Percentiles rank a stretch among this genome's conserved stretches.
Conservation (phyloP, 73 alveolate species). For the Chromera velia region DNA sequence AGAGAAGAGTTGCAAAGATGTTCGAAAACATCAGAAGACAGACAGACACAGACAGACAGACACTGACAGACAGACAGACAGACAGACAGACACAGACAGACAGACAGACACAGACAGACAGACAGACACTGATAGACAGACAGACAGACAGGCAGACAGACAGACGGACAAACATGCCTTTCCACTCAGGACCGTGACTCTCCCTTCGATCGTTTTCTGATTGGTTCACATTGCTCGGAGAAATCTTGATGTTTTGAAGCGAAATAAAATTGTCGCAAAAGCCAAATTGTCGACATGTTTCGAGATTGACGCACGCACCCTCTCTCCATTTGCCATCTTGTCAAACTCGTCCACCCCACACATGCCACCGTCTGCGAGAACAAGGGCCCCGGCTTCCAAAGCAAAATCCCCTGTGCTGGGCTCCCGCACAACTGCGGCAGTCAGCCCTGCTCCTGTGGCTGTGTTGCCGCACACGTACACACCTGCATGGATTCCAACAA, state of each 20-base stretch:
- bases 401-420: neutral
- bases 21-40: too few species aligned
- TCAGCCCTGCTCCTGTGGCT: neutral
- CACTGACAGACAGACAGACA: too few species aligned
- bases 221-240: too few species aligned
- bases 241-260: too few species aligned
- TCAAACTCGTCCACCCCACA: slow-evolving; percentile 23
- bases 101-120: too few species aligned
- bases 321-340: neutral
- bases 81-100: too few species aligned
- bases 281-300: too few species aligned
- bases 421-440: neutral
- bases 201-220: too few species aligned
- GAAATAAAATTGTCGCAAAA: too few species aligned
- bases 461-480: neutral
- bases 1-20: too few species aligned
- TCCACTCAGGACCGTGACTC: too few species aligned
- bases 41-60: too few species aligned
- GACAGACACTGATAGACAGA: neutral
- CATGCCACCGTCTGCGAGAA: slow-evolving; percentile 17
- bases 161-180: neutral
- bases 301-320: neutral
- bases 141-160: neutral
- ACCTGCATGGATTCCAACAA: neutral
- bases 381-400: neutral